Conservation (phyloP, 2,329 filamentous ascomycete species). For the Biscogniauxia mediterranea region DNA sequence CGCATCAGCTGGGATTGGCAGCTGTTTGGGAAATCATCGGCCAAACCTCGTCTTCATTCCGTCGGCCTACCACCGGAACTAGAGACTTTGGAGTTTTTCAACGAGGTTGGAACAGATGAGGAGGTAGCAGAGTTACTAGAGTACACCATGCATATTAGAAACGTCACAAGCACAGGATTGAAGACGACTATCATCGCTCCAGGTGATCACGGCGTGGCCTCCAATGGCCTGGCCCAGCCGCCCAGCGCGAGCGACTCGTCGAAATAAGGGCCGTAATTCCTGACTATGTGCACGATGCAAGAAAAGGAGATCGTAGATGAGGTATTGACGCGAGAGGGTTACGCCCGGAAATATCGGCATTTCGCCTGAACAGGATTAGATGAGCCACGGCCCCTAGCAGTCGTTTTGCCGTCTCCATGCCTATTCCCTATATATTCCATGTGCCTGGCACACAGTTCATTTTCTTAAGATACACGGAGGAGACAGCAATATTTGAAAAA, state of each 20-base stretch:
- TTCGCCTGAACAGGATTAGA: too few species aligned
- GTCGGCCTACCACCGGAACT: slow-evolving; percentile 47
- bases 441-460: too few species aligned
- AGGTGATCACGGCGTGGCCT: not conserved
- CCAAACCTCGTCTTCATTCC: slow-evolving; percentile 44
- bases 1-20: slow-evolving; percentile 48
- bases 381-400: too few species aligned
- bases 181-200: slow-evolving; percentile 38
- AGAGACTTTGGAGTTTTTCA: slow-evolving; percentile 46
- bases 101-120: slow-evolving; percentile 44
- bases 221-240: not conserved
- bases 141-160: slow-evolving; percentile 39
- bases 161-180: slow-evolving; percentile 37
- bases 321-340: too few species aligned
- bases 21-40: slow-evolving; percentile 45
- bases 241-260: too few species aligned
- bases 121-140: slow-evolving; percentile 46
- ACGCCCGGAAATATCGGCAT: too few species aligned
- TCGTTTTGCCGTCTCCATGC: too few species aligned
- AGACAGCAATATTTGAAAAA: too few species aligned
- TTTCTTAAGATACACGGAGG: too few species aligned
- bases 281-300: too few species aligned
- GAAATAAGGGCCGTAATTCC: not conserved
- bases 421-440: too few species aligned
- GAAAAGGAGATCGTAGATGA: too few species aligned